Evolutionary conservation across 371 early-diverging fungal genomes (phyloP).

Genomic region (Rhizopus stolonifer): DNA sequence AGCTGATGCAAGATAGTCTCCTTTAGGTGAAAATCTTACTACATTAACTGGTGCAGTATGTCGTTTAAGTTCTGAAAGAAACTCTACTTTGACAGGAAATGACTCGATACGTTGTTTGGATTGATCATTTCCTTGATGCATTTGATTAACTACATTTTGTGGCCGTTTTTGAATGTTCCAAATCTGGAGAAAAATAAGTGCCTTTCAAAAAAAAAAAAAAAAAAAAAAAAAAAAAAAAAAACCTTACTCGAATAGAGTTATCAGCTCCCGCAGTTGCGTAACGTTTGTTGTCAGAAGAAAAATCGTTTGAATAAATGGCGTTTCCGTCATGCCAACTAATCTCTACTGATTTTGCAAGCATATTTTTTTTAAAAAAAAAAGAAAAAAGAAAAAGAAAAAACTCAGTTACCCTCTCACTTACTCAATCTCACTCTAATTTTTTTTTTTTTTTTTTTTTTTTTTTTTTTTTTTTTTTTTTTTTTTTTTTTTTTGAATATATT

Average conservation of each 20-base stretch:
- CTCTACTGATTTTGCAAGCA: conserved; percentile 63
- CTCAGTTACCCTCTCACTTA: too few relatives aligned
- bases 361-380: conserved; percentile 2
- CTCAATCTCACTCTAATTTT: too few relatives aligned
- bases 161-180: conserved; percentile 55
- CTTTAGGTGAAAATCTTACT: conserved; percentile 87
- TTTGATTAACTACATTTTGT: conserved; percentile 5
- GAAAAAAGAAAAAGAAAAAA: too few relatives aligned
- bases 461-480: conserved; percentile 36
- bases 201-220: too few relatives aligned
- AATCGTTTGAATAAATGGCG: conserved; percentile 90
- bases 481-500: neutral
- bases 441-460: too few relatives aligned
- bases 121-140: conserved; percentile 8
- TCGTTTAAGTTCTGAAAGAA: conserved; percentile 78
- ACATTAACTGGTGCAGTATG: conserved; percentile 92
- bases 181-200: too few relatives aligned
- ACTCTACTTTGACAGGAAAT: conserved; percentile 71
- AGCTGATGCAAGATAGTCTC: conserved; percentile 80
- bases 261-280: conserved; percentile 94
- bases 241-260: conserved; percentile 77
- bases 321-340: conserved; percentile 94
- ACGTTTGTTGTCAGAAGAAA: conserved; percentile 69
- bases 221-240: neutral
- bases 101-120: conserved; percentile 30